Evolutionary conservation across 2,329 filamentous ascomycete species (phyloP).

Genomic region (Cladosporium sp.): DNA sequence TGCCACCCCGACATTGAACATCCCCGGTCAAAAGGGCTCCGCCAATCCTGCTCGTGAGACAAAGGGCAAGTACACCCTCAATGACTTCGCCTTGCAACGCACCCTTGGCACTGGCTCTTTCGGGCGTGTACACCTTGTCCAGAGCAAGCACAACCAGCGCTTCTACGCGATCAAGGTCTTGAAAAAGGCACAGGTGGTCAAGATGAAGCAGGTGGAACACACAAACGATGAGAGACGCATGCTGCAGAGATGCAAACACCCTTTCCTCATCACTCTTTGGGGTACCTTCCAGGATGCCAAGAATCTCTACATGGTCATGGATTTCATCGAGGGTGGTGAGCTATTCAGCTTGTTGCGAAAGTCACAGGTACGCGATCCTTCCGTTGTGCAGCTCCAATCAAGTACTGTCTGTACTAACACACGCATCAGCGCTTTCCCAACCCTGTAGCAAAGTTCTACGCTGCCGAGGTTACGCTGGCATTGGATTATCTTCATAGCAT

Average conservation of each 20-base stretch:
- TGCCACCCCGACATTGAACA: slow-evolving; percentile 34
- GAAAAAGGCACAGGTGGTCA: slow-evolving; percentile 97
- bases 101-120: slow-evolving; percentile 96
- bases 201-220: slow-evolving; percentile 99
- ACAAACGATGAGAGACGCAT: slow-evolving; percentile 97
- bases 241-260: slow-evolving; percentile 94
- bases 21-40: slow-evolving; percentile 25
- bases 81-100: slow-evolving; percentile 82
- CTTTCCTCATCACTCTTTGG: slow-evolving; percentile 96
- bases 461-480: slow-evolving; percentile 91
- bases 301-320: slow-evolving; percentile 99
- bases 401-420: slow-evolving; percentile 7
- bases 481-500: slow-evolving; percentile 91
- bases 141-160: slow-evolving; percentile 95
- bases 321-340: slow-evolving; percentile 98
- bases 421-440: slow-evolving; percentile 82
- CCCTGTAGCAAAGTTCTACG: slow-evolving; percentile 98
- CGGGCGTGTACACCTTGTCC: slow-evolving; percentile 90
- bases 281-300: slow-evolving; percentile 94
- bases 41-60: slow-evolving; percentile 59
- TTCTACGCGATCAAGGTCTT: slow-evolving; percentile 98
- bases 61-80: slow-evolving; percentile 94
- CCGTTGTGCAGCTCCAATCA: slow-evolving; percentile 9
- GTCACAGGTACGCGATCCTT: slow-evolving; percentile 65
- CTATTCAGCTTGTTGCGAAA: slow-evolving; percentile 92